Conservation (phyloP, 1,284 basidiomycete genomes). For the Sphagnurus paluster region DNA sequence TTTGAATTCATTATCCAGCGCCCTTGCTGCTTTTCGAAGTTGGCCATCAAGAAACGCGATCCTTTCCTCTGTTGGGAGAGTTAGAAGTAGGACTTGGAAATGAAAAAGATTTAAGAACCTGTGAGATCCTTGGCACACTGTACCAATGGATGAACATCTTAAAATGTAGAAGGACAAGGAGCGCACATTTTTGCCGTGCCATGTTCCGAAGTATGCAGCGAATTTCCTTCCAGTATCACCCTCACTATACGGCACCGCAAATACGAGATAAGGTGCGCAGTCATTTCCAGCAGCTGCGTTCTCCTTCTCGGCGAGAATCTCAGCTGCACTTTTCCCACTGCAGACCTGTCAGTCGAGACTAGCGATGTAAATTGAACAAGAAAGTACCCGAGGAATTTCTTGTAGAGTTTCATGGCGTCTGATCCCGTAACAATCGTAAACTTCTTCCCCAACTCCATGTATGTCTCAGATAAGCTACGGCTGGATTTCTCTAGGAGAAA, state of each 20-base stretch:
- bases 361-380: neutral
- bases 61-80: conserved; percentile 23
- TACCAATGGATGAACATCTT: neutral
- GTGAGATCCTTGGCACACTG: conserved; percentile 21
- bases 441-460: conserved; percentile 31
- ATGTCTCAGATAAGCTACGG: conserved; percentile 25
- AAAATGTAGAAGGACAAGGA: conserved; percentile 3
- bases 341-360: conserved; percentile 5
- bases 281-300: conserved; percentile 4
- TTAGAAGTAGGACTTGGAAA: neutral
- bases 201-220: conserved; percentile 48
- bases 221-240: conserved; percentile 37
- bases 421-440: conserved; percentile 40
- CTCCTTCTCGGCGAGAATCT: conserved; percentile 13
- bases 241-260: conserved; percentile 39
- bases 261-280: conserved; percentile 34
- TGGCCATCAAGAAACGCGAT: conserved; percentile 37
- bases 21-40: conserved; percentile 38
- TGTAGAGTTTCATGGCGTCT: conserved; percentile 41
- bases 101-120: conserved; percentile 23
- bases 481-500: conserved; percentile 39
- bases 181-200: conserved; percentile 39
- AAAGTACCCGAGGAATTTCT: conserved; percentile 38
- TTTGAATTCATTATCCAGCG: conserved; percentile 41
- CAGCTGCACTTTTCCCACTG: conserved; percentile 13